Evolutionary conservation across 2,329 filamentous ascomycete species (phyloP), one percentile per base, ranked within the genome.

Genomic region (Aspergillus novofumigatus): DNA sequence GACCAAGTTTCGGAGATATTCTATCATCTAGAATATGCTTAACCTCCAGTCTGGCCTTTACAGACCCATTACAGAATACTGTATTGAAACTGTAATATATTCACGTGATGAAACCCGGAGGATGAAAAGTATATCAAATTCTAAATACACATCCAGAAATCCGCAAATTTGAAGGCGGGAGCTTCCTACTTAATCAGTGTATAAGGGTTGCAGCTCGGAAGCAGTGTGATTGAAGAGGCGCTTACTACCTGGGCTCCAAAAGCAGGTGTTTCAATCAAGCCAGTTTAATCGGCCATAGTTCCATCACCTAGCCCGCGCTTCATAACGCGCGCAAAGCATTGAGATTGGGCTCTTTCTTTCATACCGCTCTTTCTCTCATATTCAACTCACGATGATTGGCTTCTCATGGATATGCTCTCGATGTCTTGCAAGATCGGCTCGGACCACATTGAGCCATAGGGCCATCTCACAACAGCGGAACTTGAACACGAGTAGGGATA

Each of bases 381-480:
- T 50, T 10, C 17, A 44, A 55, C 56, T 49, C 32, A 49, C 41
- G 25, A 80, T 80, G 78, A 66, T 73, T 52, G 66, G 66, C 56
- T 63, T 66, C 32, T 68, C 71, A 29, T 80, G 77, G 77, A 70
- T 77, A 69, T 82, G 79, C 66, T 75, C 77, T 67, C 73, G 69
- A 70, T 80, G 78, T 68, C 67, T 81, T 54, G 69, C 69, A 59
- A 74, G 74, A 54, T 67, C 74, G 58, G 60, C 67, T 60, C 72
- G 71, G 59, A 68, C 72, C 52, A 54, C 70, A 53, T 54, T 64
- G 52, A 70, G 66, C 55, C 66, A 53, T 23, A 64, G 65, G 29
- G 50, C 53, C 29, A 47, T 62, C 52, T 51, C 50, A 23, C 68
- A 69, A 54, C 62, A 59, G 55, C 65, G 66, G 52, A 62, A 60